A percentile compares a stretch with the other conserved stretches of the same genome.
Evolutionary conservation across 208 protist genomes (phyloP).

Genomic region (Strigomonas oncopelti): DNA sequence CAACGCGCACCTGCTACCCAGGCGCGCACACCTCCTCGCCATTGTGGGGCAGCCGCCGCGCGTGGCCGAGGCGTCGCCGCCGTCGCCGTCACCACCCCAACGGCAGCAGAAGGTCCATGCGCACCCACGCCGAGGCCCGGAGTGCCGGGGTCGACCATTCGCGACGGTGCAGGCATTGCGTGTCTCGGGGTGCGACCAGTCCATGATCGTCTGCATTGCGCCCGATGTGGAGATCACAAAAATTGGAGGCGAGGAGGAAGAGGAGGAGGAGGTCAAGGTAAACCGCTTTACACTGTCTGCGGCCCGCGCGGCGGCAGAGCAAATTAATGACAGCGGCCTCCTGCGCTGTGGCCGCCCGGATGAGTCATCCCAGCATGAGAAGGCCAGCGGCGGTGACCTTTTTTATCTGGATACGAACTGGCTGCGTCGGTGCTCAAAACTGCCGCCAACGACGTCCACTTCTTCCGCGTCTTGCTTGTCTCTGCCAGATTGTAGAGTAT

Average conservation of each 20-base stretch:
- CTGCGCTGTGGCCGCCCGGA: neutral
- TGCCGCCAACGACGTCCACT: neutral
- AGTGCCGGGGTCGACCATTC: constrained; percentile 21
- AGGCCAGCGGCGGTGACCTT: neutral
- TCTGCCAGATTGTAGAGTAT: constrained; percentile 16
- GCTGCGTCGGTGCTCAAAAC: neutral
- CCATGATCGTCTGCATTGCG: constrained; percentile 48
- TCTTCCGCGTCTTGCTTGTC: neutral
- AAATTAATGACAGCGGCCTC: constrained; percentile 3
- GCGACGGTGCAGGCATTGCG: constrained; percentile 64
- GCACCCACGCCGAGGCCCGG: neutral
- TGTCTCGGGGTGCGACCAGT: constrained; percentile 58
- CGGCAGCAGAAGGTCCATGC: neutral
- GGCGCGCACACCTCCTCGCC: constrained; percentile 4
- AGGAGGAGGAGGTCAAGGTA: neutral
- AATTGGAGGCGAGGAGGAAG: neutral
- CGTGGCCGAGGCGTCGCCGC: neutral
- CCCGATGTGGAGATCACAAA: neutral
- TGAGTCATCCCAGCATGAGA: neutral
- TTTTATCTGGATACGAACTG: neutral
- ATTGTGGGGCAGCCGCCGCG: neutral
- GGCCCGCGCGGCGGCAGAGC: neutral
- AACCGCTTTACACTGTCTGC: constrained; percentile 13
- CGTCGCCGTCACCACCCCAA: constrained; percentile 1
- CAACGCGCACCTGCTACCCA: constrained; percentile 72